Percentiles rank a stretch among this genome's conserved stretches.
Conservation (phyloP, 2,329 filamentous ascomycete genomes). For the Fusarium lyarnte region DNA sequence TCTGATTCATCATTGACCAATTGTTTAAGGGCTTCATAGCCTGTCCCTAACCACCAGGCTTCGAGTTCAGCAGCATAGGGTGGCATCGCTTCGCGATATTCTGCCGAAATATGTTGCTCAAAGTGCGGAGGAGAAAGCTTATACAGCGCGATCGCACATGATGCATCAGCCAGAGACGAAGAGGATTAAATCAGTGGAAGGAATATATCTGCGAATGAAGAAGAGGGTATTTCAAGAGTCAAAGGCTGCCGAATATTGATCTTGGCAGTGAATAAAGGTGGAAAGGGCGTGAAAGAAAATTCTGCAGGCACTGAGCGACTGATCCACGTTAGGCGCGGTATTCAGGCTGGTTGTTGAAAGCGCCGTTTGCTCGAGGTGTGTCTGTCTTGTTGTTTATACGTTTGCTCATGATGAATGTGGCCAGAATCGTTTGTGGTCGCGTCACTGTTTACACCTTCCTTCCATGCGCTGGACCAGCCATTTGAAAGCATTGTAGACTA, state of each 20-base stretch:
- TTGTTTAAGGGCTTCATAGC: slow-evolving; percentile 37
- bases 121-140: background rate
- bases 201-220: background rate
- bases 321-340: background rate
- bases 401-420: slow-evolving; percentile 1
- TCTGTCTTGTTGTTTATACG: background rate
- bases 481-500: background rate
- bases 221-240: background rate
- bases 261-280: background rate
- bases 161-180: background rate
- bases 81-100: slow-evolving; percentile 40
- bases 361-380: background rate
- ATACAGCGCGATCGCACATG: background rate
- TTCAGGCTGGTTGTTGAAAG: background rate
- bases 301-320: background rate
- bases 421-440: background rate
- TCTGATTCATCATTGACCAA: slow-evolving; percentile 40
- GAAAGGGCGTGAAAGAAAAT: background rate
- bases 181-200: background rate
- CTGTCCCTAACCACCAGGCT: slow-evolving; percentile 48
- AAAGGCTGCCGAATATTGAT: background rate
- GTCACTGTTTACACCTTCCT: slow-evolving; percentile 6
- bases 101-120: background rate
- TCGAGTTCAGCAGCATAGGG: slow-evolving; percentile 46
- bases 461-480: background rate